Evolutionary conservation across 805 yeast genomes (phyloP).

Genomic region (Monosporozyma unispora): DNA sequence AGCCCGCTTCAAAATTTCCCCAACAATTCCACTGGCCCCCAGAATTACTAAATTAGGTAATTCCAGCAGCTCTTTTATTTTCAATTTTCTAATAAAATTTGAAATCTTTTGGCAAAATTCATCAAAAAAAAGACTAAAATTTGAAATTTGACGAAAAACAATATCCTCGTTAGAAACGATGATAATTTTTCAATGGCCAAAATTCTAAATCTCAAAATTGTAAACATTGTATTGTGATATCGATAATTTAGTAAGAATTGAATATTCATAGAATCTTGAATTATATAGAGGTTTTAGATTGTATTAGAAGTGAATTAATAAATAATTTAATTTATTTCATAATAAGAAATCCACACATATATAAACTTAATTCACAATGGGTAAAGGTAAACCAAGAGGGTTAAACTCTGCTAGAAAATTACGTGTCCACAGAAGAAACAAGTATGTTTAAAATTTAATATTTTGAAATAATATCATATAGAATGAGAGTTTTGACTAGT

Average conservation of each 20-base stretch:
- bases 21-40: neutral
- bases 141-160: neutral
- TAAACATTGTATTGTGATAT: neutral
- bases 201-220: neutral
- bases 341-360: neutral
- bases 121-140: too few relatives aligned
- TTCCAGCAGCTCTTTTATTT: neutral
- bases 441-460: slow-evolving; percentile 49
- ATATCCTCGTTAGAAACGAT: neutral
- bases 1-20: neutral
- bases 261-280: neutral
- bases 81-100: neutral
- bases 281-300: too few relatives aligned
- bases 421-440: slow-evolving; percentile 99
- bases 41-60: neutral
- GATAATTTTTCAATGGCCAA: neutral
- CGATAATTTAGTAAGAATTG: neutral
- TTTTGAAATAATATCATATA: too few relatives aligned
- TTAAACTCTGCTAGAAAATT: slow-evolving; percentile 99
- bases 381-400: slow-evolving; percentile 99
- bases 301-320: too few relatives aligned
- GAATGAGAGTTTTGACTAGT: neutral
- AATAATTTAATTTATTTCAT: too few relatives aligned
- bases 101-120: too few relatives aligned
- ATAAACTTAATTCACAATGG: slow-evolving; percentile 53